Conservation (phyloP, 371 early-diverging fungal genomes). For the Zychaea mexicana region DNA sequence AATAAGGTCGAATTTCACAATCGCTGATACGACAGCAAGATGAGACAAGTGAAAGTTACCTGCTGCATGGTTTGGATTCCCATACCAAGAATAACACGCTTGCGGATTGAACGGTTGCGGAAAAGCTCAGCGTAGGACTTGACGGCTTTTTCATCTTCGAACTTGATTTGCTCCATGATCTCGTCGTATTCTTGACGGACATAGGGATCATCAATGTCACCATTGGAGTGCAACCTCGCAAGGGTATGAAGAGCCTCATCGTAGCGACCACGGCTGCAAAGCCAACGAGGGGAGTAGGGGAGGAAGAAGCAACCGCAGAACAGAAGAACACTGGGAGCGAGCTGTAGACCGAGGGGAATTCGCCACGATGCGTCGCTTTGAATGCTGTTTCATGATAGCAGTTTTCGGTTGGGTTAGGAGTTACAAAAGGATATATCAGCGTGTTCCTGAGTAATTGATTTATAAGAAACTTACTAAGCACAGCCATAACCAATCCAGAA, state of each 20-base stretch:
- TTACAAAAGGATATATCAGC: conserved; percentile 55
- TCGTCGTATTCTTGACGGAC: conserved; percentile 69
- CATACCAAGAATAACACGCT: conserved; percentile 58
- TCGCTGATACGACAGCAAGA: too few relatives aligned
- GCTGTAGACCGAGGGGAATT: conserved; percentile 34
- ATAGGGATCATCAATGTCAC: conserved; percentile 44
- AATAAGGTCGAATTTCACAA: too few relatives aligned
- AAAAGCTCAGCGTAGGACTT: conserved; percentile 69
- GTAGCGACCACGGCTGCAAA: conserved; percentile 33
- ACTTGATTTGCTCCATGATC: conserved; percentile 61
- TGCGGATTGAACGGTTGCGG: conserved; percentile 34
- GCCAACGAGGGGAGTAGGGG: conserved; percentile 58
- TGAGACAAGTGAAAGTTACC: too few relatives aligned
- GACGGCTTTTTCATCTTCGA: conserved; percentile 64
- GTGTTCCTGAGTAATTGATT: conserved; percentile 55
- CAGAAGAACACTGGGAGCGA: conserved; percentile 32
- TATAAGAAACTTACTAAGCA: conserved; percentile 57
- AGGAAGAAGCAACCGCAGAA: conserved; percentile 41
- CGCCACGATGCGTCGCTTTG: conserved; percentile 34
- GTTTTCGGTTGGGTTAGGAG: conserved; percentile 48
- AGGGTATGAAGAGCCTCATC: conserved; percentile 58
- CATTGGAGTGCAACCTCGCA: conserved; percentile 63
- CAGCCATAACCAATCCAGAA: conserved; percentile 51
- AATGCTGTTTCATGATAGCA: conserved; percentile 7
- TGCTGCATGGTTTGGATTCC: conserved; percentile 59